These are phyloP conservation scores for Tulasnella sp. DNA, from an alignment of 768 basidiomycete species.

Conservation along the genomic window DNA sequence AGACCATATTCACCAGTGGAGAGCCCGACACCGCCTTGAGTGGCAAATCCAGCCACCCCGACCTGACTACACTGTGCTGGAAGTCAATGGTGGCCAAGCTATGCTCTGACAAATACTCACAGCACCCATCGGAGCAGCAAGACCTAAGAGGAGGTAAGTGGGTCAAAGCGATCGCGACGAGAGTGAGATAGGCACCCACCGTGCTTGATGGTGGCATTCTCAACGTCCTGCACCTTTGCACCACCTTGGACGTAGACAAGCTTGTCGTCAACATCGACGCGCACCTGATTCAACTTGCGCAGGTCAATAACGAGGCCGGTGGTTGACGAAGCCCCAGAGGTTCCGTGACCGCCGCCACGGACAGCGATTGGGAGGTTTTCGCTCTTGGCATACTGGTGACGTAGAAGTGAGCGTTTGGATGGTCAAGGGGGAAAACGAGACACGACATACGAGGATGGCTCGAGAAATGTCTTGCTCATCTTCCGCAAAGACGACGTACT, in stretches of 20 bases:
- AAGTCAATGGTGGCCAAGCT: neutral
- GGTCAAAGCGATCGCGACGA: neutral
- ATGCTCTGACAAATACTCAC: neutral
- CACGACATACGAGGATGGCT: neutral
- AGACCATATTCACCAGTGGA: constrained; percentile 9
- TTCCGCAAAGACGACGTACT: constrained; percentile 2
- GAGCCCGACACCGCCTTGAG: neutral
- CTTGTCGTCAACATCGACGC: constrained; percentile 7
- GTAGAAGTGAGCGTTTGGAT: neutral
- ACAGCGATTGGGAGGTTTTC: neutral
- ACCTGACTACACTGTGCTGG: constrained; percentile 1
- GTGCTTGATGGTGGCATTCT: constrained; percentile 14
- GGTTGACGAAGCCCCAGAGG: constrained; percentile 10
- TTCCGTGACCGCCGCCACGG: constrained; percentile 16
- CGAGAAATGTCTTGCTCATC: neutral
- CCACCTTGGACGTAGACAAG: constrained; percentile 16
- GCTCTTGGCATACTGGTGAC: neutral
- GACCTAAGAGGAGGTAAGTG: neutral
- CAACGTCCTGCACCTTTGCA: constrained; percentile 5
- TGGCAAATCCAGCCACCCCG: neutral
- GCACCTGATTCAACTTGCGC: constrained; percentile 4
- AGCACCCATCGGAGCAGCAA: neutral
- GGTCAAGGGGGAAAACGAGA: neutral
- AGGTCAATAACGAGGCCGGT: constrained; percentile 17
- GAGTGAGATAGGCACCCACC: constrained; percentile 5